Conservation (phyloP, 495 filamentous ascomycete species). For the Tetracladium setigerum region DNA sequence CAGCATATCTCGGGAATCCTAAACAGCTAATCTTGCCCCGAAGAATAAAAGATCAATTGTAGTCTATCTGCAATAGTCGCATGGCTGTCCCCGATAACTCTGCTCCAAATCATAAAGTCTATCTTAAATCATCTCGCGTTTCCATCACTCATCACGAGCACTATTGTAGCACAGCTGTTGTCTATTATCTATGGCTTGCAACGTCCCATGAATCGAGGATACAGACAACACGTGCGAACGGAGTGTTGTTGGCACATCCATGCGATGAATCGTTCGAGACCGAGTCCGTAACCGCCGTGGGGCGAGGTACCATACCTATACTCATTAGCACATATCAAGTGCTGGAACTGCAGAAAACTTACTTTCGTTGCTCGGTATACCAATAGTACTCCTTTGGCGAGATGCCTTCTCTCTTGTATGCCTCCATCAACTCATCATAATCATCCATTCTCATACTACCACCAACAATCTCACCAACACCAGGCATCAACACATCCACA, state of each 20-base stretch:
- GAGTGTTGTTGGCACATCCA: conserved; percentile 93
- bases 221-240: conserved; percentile 82
- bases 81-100: neutral
- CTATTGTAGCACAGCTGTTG: no score
- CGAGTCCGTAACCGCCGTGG: conserved; percentile 93
- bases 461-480: conserved; percentile 94
- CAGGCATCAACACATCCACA: conserved; percentile 93
- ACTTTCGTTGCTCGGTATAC: conserved; percentile 99
- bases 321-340: conserved; percentile 20
- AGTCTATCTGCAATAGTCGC: neutral
- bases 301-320: conserved; percentile 84
- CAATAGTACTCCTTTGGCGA: conserved; percentile 87
- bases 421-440: conserved; percentile 85
- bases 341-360: conserved; percentile 33
- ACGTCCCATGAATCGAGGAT: conserved; percentile 88
- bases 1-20: no score
- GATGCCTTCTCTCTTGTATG: conserved; percentile 83
- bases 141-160: neutral
- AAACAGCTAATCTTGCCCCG: no score
- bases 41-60: neutral
- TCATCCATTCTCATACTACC: conserved; percentile 94
- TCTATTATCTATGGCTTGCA: conserved; percentile 74
- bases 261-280: conserved; percentile 91
- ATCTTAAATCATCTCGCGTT: neutral
- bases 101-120: neutral